These are phyloP conservation scores for Colletotrichum liaoningense DNA, from an alignment of 2,329 filamentous ascomycete genomes.

Conservation along the genomic window DNA sequence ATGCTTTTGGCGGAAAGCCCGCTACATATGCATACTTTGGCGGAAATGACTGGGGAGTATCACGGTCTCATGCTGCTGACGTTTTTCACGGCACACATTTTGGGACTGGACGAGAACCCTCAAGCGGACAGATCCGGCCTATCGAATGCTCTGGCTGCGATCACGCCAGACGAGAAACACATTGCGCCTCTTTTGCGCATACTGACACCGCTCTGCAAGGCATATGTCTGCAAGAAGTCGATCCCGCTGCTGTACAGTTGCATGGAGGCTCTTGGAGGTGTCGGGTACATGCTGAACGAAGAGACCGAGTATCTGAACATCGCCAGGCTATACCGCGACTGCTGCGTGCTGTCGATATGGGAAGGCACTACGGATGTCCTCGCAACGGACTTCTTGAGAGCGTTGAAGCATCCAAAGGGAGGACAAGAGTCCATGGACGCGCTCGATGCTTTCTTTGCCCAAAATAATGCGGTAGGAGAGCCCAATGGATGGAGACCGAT, in stretches of 20 bases:
- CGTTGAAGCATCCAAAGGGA: constrained; percentile 54
- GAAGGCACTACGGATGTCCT: constrained; percentile 81
- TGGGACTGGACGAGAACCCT: constrained; percentile 64
- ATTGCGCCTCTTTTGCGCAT: constrained; percentile 62
- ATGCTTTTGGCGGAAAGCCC: constrained; percentile 62
- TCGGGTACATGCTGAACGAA: constrained; percentile 74
- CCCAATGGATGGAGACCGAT: constrained; percentile 42
- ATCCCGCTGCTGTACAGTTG: constrained; percentile 64
- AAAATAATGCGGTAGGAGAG: neutral
- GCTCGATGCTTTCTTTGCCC: constrained; percentile 53
- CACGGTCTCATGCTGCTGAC: constrained; percentile 66
- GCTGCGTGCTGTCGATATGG: constrained; percentile 74
- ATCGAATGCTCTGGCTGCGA: neutral
- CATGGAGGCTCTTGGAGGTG: constrained; percentile 74
- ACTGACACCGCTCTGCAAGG: constrained; percentile 71
- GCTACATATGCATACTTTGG: constrained; percentile 69
- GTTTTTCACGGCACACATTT: constrained; percentile 63
- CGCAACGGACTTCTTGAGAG: constrained; percentile 53
- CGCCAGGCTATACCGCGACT: constrained; percentile 73
- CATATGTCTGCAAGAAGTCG: constrained; percentile 62
- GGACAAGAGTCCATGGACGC: constrained; percentile 53
- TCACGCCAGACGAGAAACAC: constrained; percentile 49
- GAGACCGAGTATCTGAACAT: constrained; percentile 72
- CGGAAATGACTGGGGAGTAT: constrained; percentile 66
- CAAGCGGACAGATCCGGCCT: neutral